A percentile compares a stretch with the other conserved stretches of the same genome.
These are phyloP conservation scores for Aspergillus homomorphus DNA, from an alignment of 495 filamentous ascomycete species.

Conservation along the genomic window DNA sequence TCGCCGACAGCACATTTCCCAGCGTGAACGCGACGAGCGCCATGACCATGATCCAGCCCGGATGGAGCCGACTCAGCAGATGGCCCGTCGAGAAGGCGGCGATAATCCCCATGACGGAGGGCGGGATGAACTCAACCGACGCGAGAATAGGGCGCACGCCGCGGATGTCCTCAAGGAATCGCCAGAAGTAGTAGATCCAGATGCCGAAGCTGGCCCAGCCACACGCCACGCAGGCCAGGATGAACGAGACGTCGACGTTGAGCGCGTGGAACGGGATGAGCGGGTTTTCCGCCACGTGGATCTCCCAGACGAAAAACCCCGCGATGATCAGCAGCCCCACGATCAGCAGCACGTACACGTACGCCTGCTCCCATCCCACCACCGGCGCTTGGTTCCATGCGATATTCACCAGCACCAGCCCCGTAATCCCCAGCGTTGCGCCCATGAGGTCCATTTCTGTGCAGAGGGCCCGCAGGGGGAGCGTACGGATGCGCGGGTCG, in stretches of 20 bases:
- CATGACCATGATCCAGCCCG: constrained; percentile 49
- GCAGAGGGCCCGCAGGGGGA: constrained; percentile 17
- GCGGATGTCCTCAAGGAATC: constrained; percentile 37
- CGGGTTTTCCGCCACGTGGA: constrained; percentile 32
- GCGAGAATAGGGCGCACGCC: constrained; percentile 34
- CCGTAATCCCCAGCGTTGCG: constrained; percentile 51
- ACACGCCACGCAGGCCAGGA: constrained; percentile 42
- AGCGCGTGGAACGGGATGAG: constrained; percentile 45
- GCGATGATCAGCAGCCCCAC: constrained; percentile 39
- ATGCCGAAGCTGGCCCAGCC: constrained; percentile 51
- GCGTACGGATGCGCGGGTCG: constrained; percentile 15
- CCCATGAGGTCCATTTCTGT: constrained; percentile 49
- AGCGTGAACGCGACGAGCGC: constrained; percentile 42
- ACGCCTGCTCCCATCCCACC: constrained; percentile 43
- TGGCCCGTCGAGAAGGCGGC: constrained; percentile 44
- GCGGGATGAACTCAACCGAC: constrained; percentile 36
- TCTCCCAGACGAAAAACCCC: constrained; percentile 43
- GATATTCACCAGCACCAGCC: constrained; percentile 54
- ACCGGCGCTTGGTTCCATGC: constrained; percentile 50
- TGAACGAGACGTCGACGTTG: constrained; percentile 36
- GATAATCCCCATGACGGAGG: constrained; percentile 33
- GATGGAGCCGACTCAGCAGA: constrained; percentile 35
- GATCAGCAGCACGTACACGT: constrained; percentile 46
- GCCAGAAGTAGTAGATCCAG: constrained; percentile 47
- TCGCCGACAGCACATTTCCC: constrained; percentile 35